Base-by-base conservation (phyloP, 2,329 filamentous ascomycete genomes). In the Basipetospora sp. region DNA sequence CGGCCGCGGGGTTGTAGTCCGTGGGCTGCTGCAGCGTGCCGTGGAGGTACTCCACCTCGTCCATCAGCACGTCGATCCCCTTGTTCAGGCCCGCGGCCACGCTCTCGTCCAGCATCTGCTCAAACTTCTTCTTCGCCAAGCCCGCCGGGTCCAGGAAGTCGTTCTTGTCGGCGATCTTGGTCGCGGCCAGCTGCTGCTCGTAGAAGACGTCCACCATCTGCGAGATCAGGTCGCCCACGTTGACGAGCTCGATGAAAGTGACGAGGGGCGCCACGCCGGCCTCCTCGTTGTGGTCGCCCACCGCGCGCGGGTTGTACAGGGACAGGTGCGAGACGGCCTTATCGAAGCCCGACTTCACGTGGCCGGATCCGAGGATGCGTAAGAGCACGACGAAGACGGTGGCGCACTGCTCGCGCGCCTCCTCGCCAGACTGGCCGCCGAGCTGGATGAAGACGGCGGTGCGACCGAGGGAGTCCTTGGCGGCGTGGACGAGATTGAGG, bases 141-240 rank as follows among this genome's bases (percentile, higher is more conserved):
- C 82, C 81, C 0, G 87, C 84, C 15, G 86, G 81, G 51, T 93
- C 85, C 34, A 98, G 67, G 51, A 98, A 98, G 59, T 98, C 90
- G 53, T 93, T 92, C 31, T 82, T 77, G 53, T 96, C 88, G 1
- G 81, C 81, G 38, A 98, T 77, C 49, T 82, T 82, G 11, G 81
- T 74, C 1, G 75, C 72, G 5, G 86, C 76, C 19, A 98, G 71
- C 60, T 98, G 90, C 59, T 96, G 90, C 53, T 93, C 82, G 59
- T 93, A 98, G 54, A 98, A 98, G 25, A 98, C 86, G 53, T 98
- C 90, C 41, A 98, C 76, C 90, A 98, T 98, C 56, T 98, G 90
- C 42, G 92, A 85, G 48, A 98, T 98, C 41, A 98, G 68, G 55
- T 98, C 90, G 41, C 90, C 90, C 1, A 98, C 88, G 53, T 98